These are phyloP conservation scores for Moniliophthora roreri DNA, from an alignment of 1,284 basidiomycete species.

Conservation along the genomic window DNA sequence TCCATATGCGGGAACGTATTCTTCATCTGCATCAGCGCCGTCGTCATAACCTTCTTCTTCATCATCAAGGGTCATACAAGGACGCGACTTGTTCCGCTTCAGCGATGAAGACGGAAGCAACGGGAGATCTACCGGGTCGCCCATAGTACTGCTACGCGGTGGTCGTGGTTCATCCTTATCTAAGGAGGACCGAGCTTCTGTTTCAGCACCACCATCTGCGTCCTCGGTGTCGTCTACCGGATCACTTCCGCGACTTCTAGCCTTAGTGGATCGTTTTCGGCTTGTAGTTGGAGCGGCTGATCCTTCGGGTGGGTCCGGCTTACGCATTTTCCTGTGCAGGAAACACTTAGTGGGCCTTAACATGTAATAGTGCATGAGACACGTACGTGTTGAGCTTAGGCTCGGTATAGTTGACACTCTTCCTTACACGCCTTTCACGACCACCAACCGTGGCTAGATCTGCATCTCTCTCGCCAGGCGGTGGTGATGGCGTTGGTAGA, in stretches of 20 bases:
- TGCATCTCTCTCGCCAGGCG: constrained; percentile 34
- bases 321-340: constrained; percentile 80
- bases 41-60: constrained; percentile 3
- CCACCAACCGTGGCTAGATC: constrained; percentile 36
- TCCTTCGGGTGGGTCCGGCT: constrained; percentile 60
- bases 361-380: background rate
- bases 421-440: constrained; percentile 72
- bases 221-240: constrained; percentile 12
- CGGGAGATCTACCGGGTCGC: background rate
- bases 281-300: constrained; percentile 25
- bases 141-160: background rate
- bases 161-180: background rate
- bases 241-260: constrained; percentile 25
- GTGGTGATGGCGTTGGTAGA: constrained; percentile 48
- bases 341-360: constrained; percentile 15
- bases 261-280: constrained; percentile 33
- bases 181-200: background rate
- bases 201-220: background rate
- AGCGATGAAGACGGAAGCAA: background rate
- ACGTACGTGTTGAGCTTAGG: constrained; percentile 88
- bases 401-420: constrained; percentile 86
- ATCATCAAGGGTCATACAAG: constrained; percentile 10
- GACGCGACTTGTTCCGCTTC: constrained; percentile 8
- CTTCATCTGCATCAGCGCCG: constrained; percentile 12
- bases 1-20: constrained; percentile 8